phyloP scores from a whole-genome alignment of 2,329 filamentous ascomycete genomes.

The Neonectria sp. region DNA sequence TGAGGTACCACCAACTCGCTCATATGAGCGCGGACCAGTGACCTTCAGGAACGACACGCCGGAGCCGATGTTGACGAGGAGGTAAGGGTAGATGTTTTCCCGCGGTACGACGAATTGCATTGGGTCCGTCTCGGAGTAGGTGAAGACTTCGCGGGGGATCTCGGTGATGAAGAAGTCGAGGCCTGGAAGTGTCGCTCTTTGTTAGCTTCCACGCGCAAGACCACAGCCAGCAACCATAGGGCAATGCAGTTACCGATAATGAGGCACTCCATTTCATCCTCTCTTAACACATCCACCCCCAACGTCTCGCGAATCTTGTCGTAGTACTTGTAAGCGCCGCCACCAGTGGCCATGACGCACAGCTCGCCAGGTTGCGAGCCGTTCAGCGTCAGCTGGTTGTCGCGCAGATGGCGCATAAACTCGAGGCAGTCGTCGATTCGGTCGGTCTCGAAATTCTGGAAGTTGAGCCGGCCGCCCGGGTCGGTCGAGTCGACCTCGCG shows the following conservation, averaged over 20 bases:
- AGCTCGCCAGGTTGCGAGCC: slow-evolving; percentile 80
- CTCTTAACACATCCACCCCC: slow-evolving; percentile 88
- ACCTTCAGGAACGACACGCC: slow-evolving; percentile 98
- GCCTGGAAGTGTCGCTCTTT: slow-evolving; percentile 63
- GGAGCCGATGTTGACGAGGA: slow-evolving; percentile 98
- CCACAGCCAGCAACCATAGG: neutral
- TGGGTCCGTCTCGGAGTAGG: slow-evolving; percentile 90
- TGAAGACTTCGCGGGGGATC: slow-evolving; percentile 97
- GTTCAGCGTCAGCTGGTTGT: slow-evolving; percentile 84
- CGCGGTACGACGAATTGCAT: slow-evolving; percentile 89
- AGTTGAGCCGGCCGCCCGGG: slow-evolving; percentile 91
- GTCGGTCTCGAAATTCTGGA: slow-evolving; percentile 96
- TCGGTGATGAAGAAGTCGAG: slow-evolving; percentile 99
- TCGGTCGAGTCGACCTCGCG: slow-evolving; percentile 85
- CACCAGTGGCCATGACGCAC: slow-evolving; percentile 95
- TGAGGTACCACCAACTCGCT: slow-evolving; percentile 95
- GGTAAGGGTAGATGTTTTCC: slow-evolving; percentile 92
- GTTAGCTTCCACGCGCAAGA: slow-evolving; percentile 26
- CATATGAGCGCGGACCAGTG: slow-evolving; percentile 86
- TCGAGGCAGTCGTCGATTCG: slow-evolving; percentile 93
- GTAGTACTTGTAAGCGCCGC: slow-evolving; percentile 97
- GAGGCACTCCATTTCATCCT: slow-evolving; percentile 99
- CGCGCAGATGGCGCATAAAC: slow-evolving; percentile 89
- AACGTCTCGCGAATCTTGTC: slow-evolving; percentile 88
- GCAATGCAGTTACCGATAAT: slow-evolving; percentile 82